Conservation (phyloP, 2,329 filamentous ascomycete species). For the Diaporthe sp. region DNA sequence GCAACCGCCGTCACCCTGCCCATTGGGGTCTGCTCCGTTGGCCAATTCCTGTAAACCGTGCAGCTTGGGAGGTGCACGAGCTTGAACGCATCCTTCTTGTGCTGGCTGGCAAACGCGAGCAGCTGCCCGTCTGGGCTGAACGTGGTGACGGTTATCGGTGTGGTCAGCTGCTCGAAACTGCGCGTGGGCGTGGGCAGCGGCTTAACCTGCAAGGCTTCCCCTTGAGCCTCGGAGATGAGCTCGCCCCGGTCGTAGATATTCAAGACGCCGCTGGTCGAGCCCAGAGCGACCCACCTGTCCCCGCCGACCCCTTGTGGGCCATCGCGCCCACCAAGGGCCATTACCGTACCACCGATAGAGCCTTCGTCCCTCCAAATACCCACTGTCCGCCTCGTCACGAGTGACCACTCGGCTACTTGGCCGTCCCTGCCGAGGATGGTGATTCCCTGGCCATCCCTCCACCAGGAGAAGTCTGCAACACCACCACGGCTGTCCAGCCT, state of each 20-base stretch:
- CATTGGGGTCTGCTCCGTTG: constrained; percentile 87
- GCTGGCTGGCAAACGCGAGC: constrained; percentile 84
- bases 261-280: constrained; percentile 86
- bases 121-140: constrained; percentile 94
- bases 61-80: constrained; percentile 91
- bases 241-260: constrained; percentile 90
- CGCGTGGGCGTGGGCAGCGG: constrained; percentile 77
- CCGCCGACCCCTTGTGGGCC: constrained; percentile 74
- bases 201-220: constrained; percentile 61
- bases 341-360: constrained; percentile 83
- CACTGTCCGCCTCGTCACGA: constrained; percentile 74
- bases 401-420: constrained; percentile 89
- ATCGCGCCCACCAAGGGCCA: constrained; percentile 79
- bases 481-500: constrained; percentile 85
- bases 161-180: constrained; percentile 87
- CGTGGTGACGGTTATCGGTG: constrained; percentile 79
- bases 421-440: constrained; percentile 87
- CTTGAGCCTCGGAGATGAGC: constrained; percentile 59
- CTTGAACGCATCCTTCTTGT: constrained; percentile 89
- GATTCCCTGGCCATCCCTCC: constrained; percentile 84
- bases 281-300: constrained; percentile 90
- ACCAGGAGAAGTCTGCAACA: constrained; percentile 93
- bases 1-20: constrained; percentile 83
- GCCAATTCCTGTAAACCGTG: constrained; percentile 97
- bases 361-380: constrained; percentile 92